Percentiles rank a stretch among this genome's conserved stretches.
These are phyloP conservation scores for Penicillium hesseltinei DNA, from an alignment of 2,329 filamentous ascomycete species.

Conservation along the genomic window DNA sequence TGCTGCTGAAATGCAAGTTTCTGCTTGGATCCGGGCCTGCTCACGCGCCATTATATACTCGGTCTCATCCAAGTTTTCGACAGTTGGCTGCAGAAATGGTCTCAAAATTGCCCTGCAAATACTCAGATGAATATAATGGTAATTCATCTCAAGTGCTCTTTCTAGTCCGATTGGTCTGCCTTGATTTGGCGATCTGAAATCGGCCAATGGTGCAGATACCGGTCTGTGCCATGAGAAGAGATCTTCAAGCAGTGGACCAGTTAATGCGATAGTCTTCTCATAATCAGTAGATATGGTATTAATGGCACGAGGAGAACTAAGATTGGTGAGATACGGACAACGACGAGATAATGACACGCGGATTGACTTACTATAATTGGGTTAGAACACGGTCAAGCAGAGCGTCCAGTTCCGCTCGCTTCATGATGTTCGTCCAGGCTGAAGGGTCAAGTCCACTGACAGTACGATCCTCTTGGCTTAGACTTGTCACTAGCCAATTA, in stretches of 20 bases:
- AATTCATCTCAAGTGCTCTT: background rate
- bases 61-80: background rate
- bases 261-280: background rate
- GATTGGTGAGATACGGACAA: background rate
- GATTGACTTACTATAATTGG: background rate
- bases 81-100: background rate
- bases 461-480: background rate
- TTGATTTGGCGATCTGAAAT: background rate
- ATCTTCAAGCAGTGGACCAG: background rate
- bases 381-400: background rate
- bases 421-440: background rate
- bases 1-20: background rate
- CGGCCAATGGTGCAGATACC: background rate
- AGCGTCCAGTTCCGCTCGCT: constrained; percentile 1
- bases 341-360: background rate
- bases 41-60: background rate
- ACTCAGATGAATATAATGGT: constrained; percentile 5
- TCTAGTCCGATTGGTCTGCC: background rate
- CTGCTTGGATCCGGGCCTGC: background rate
- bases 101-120: background rate
- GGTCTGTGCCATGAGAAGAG: background rate
- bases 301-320: background rate
- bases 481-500: constrained; percentile 3
- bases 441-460: background rate
- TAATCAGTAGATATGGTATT: background rate